These are phyloP conservation scores for Aureobasidium pullulans DNA, from an alignment of 2,329 filamentous ascomycete genomes.

Conservation along the genomic window DNA sequence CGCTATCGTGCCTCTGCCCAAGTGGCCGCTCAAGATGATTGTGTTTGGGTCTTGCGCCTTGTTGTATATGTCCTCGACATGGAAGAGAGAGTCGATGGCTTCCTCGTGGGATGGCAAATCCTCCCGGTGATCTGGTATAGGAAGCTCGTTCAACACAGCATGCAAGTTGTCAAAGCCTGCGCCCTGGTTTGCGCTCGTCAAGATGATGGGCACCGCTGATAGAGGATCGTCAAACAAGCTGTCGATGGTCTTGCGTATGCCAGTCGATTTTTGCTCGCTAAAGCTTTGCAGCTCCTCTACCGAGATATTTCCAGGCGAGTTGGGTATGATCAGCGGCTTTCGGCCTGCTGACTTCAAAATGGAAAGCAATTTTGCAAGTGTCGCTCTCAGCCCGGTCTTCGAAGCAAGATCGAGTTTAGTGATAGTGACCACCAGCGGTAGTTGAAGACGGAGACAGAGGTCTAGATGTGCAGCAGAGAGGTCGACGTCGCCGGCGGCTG, in stretches of 20 bases:
- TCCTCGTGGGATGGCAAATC: neutral
- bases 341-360: conserved; percentile 69
- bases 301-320: conserved; percentile 19
- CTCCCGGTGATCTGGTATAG: conserved; percentile 44
- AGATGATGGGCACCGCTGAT: conserved; percentile 67
- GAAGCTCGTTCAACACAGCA: conserved; percentile 69
- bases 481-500: conserved; percentile 54
- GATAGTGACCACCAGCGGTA: conserved; percentile 73
- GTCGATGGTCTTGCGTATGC: conserved; percentile 51
- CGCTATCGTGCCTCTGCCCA: conserved; percentile 69
- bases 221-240: conserved; percentile 41
- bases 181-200: conserved; percentile 82
- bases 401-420: conserved; percentile 88
- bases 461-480: conserved; percentile 74
- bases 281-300: conserved; percentile 51
- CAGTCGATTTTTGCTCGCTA: conserved; percentile 47
- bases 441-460: conserved; percentile 70
- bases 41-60: conserved; percentile 36
- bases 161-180: conserved; percentile 75
- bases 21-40: conserved; percentile 71
- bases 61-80: conserved; percentile 85
- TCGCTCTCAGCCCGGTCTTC: conserved; percentile 60
- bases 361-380: conserved; percentile 65
- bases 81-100: conserved; percentile 45
- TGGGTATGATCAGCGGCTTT: conserved; percentile 61